A percentile compares a stretch with the other conserved stretches of the same genome.
These are phyloP conservation scores for Dryadomyces quercus-mongolicae DNA, from an alignment of 2,329 filamentous ascomycete genomes.

Conservation along the genomic window DNA sequence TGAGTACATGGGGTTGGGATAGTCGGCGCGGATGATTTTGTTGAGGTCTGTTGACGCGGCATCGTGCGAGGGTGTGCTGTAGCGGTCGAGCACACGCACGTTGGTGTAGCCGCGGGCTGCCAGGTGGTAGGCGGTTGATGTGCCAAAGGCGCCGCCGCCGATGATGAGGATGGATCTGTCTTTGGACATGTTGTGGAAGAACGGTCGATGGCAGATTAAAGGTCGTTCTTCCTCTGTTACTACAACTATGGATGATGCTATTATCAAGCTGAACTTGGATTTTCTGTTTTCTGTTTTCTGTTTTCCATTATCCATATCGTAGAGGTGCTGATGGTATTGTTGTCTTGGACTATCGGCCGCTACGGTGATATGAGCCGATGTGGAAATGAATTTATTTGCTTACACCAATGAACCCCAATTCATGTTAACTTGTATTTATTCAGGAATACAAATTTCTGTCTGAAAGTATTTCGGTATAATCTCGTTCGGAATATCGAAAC, in stretches of 20 bases:
- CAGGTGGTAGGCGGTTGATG: conserved; percentile 30
- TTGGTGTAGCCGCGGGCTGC: conserved; percentile 29
- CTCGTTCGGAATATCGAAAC: no score
- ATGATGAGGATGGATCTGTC: conserved; percentile 21
- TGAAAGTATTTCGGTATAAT: no score
- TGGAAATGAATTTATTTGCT: no score
- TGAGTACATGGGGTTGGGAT: conserved; percentile 52
- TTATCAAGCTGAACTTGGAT: no score
- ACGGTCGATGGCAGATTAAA: no score
- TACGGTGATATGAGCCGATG: neutral
- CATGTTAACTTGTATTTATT: no score
- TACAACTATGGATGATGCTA: no score
- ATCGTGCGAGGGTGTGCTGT: conserved; percentile 31
- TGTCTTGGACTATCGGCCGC: neutral
- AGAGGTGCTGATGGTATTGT: no score
- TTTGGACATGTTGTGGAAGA: no score
- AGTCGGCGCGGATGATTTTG: conserved; percentile 60
- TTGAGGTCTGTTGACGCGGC: conserved; percentile 65
- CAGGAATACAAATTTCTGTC: no score
- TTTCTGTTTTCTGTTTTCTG: neutral
- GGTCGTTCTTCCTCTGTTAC: no score
- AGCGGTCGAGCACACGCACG: conserved; percentile 42
- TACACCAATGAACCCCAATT: no score
- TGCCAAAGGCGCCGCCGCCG: conserved; percentile 20
- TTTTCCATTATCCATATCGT: neutral